A percentile compares a stretch with the other conserved stretches of the same genome.
Conservation (phyloP, 2,329 filamentous ascomycete genomes). For the Fusarium armeniacum region DNA sequence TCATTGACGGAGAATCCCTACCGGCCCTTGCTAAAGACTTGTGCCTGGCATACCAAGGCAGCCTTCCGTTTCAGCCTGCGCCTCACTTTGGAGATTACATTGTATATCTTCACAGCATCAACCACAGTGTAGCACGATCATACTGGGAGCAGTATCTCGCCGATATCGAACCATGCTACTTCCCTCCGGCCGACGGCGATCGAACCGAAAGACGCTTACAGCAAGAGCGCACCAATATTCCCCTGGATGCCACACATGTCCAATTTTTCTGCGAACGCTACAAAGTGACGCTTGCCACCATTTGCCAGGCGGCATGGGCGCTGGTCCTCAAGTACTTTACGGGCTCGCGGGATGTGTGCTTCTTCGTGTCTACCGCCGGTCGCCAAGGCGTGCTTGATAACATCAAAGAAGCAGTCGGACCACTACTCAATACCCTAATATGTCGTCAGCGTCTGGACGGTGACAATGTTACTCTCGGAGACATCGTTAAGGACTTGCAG, state of each 20-base stretch:
- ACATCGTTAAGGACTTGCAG: conserved; percentile 16
- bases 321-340: conserved; percentile 17
- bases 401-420: conserved; percentile 20
- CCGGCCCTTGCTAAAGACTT: conserved; percentile 18
- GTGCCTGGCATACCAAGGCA: conserved; percentile 19
- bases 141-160: conserved; percentile 19
- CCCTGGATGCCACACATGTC: conserved; percentile 15
- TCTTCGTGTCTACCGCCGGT: conserved; percentile 16
- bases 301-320: conserved; percentile 19
- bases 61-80: conserved; percentile 16
- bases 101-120: conserved; percentile 18
- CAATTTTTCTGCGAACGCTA: conserved; percentile 16
- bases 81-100: conserved; percentile 20
- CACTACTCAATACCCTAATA: conserved; percentile 20
- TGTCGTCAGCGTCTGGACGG: conserved; percentile 16
- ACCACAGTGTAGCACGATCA: conserved; percentile 17
- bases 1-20: conserved; percentile 16
- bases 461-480: conserved; percentile 16
- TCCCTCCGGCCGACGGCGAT: conserved; percentile 14
- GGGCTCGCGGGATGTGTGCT: conserved; percentile 16
- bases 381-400: conserved; percentile 18
- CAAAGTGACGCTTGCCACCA: conserved; percentile 19
- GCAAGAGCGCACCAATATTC: conserved; percentile 19
- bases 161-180: conserved; percentile 18
- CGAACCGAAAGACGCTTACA: conserved; percentile 13